These are phyloP conservation scores for Eucalyptus albens DNA, from an alignment of 345 rosid species.

Conservation along the genomic window DNA sequence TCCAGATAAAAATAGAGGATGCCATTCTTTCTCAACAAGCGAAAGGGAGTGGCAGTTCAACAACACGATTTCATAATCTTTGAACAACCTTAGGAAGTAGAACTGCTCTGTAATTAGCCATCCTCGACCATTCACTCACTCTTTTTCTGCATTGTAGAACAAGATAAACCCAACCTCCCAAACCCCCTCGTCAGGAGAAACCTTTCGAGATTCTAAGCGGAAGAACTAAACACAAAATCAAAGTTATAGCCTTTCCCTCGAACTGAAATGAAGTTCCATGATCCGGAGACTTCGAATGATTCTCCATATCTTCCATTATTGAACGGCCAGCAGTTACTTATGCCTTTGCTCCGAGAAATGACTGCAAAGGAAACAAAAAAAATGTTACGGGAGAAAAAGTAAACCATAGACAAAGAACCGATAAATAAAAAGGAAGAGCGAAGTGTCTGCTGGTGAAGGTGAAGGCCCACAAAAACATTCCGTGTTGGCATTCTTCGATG, in stretches of 20 bases:
- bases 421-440: neutral
- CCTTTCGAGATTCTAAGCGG: neutral
- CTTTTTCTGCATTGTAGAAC: neutral
- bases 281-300: neutral
- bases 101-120: neutral
- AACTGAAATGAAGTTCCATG: neutral
- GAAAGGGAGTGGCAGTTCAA: neutral
- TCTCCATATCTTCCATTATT: neutral
- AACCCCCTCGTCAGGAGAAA: neutral
- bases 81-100: neutral
- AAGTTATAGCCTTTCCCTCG: neutral
- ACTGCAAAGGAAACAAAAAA: neutral
- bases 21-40: neutral
- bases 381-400: neutral
- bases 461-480: neutral
- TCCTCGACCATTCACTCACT: neutral
- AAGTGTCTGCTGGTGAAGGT: neutral
- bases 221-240: neutral
- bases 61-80: neutral
- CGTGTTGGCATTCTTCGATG: neutral
- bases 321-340: neutral
- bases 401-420: neutral
- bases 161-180: neutral
- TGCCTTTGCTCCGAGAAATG: neutral
- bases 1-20: neutral